Percentiles rank a stretch among this genome's conserved stretches.
Conservation (phyloP, 768 basidiomycete genomes). For the Saitozyma podzolica region DNA sequence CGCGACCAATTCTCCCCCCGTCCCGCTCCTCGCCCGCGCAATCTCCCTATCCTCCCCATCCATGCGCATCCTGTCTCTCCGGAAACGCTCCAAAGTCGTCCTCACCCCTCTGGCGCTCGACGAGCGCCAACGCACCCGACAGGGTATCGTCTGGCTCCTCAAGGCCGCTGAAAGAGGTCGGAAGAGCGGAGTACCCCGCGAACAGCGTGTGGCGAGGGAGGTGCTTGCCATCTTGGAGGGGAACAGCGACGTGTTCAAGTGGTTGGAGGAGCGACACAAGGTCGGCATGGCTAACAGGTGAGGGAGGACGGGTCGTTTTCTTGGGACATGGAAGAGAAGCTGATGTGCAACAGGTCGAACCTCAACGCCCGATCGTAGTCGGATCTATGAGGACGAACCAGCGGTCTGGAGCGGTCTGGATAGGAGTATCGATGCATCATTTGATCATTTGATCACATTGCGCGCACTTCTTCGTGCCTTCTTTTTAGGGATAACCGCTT, state of each 20-base stretch:
- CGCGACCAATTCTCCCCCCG: constrained; percentile 72
- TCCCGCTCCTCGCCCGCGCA: constrained; percentile 76
- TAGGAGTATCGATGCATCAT: too few relatives aligned
- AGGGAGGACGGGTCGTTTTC: constrained; percentile 15
- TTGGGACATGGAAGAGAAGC: neutral
- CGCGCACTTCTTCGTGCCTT: too few relatives aligned
- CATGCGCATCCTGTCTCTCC: constrained; percentile 63
- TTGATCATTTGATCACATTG: too few relatives aligned
- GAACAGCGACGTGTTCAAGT: constrained; percentile 61
- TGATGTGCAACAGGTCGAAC: constrained; percentile 11
- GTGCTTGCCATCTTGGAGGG: constrained; percentile 68
- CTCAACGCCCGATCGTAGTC: constrained; percentile 6
- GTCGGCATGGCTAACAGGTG: constrained; percentile 67
- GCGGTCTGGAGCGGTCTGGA: constrained; percentile 1
- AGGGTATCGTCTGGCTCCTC: constrained; percentile 71
- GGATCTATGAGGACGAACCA: neutral
- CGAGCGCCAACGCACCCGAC: constrained; percentile 74
- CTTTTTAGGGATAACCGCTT: too few relatives aligned
- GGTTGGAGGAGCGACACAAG: constrained; percentile 66
- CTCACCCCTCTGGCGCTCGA: constrained; percentile 69
- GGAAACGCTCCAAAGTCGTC: constrained; percentile 66
- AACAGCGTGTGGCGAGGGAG: constrained; percentile 76
- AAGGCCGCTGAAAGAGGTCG: constrained; percentile 62
- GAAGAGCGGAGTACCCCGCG: constrained; percentile 59
- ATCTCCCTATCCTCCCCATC: constrained; percentile 69